phyloP scores from a whole-genome alignment of 2,329 filamentous ascomycete species.

The Epicoccum nigrum region DNA sequence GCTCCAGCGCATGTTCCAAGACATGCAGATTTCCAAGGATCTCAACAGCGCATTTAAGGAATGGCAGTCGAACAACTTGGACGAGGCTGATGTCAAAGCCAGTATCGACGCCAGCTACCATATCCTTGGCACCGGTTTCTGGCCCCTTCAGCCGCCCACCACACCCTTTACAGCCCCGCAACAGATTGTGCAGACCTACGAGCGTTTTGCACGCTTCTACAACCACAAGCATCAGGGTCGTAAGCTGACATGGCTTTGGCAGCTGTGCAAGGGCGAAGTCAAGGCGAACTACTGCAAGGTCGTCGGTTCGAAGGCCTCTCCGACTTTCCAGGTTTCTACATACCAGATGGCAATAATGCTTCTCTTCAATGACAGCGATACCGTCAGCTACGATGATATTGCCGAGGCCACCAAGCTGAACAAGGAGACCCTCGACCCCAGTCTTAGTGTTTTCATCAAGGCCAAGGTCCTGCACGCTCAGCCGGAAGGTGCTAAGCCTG shows the following conservation, averaged over 20 bases:
- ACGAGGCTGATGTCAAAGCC: slow-evolving; percentile 68
- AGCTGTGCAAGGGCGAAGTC: slow-evolving; percentile 95
- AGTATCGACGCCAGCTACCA: slow-evolving; percentile 87
- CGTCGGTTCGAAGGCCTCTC: slow-evolving; percentile 73
- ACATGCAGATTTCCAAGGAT: slow-evolving; percentile 99
- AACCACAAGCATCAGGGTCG: slow-evolving; percentile 95
- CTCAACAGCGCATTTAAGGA: slow-evolving; percentile 89
- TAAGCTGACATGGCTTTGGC: slow-evolving; percentile 98
- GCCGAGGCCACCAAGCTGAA: slow-evolving; percentile 78
- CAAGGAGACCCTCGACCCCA: slow-evolving; percentile 83
- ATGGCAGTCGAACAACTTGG: slow-evolving; percentile 70
- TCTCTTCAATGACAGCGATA: slow-evolving; percentile 91
- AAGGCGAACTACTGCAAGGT: slow-evolving; percentile 89
- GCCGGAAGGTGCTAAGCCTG: slow-evolving; percentile 75
- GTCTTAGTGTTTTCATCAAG: slow-evolving; percentile 85
- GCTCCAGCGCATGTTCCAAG: slow-evolving; percentile 99
- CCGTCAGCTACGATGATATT: slow-evolving; percentile 86
- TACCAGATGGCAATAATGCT: slow-evolving; percentile 97
- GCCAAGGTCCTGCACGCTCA: slow-evolving; percentile 82
- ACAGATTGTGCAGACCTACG: slow-evolving; percentile 84
- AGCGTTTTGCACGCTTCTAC: slow-evolving; percentile 90
- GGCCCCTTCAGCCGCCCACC: slow-evolving; percentile 85
- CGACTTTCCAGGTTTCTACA: slow-evolving; percentile 95
- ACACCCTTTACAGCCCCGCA: slow-evolving; percentile 88
- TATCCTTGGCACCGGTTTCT: slow-evolving; percentile 94